Percentiles rank a stretch among this genome's conserved stretches.
phyloP scores from a whole-genome alignment of 768 basidiomycete species.

The Asterophora parasitica region DNA sequence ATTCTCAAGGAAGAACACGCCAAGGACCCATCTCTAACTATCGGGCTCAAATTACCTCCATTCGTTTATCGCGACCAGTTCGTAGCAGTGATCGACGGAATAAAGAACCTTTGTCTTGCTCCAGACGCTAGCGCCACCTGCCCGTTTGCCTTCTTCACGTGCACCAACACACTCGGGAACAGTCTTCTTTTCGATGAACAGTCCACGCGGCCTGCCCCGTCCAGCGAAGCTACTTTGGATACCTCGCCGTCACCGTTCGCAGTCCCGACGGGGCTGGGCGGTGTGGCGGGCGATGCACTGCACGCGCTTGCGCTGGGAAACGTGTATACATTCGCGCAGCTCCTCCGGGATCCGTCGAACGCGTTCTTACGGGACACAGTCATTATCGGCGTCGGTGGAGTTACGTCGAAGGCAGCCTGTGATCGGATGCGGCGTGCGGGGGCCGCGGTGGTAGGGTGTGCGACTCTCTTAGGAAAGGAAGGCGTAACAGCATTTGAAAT shows the following conservation, averaged over 20 bases:
- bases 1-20: constrained; percentile 47
- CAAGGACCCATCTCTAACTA: constrained; percentile 49
- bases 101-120: constrained; percentile 35
- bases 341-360: constrained; percentile 39
- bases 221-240: constrained; percentile 2
- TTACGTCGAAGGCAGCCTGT: constrained; percentile 54
- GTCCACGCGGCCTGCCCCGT: constrained; percentile 13
- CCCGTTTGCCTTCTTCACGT: constrained; percentile 70
- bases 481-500: constrained; percentile 52
- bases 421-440: constrained; percentile 72
- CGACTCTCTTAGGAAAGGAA: constrained; percentile 48
- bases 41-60: constrained; percentile 80
- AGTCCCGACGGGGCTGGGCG: constrained; percentile 62
- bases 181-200: constrained; percentile 61
- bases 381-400: constrained; percentile 82
- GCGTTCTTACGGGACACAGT: constrained; percentile 42
- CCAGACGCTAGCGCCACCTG: constrained; percentile 14
- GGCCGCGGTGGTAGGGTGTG: constrained; percentile 63
- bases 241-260: constrained; percentile 36
- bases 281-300: constrained; percentile 70
- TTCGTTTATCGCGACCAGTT: constrained; percentile 65
- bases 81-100: constrained; percentile 40
- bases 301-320: constrained; percentile 79
- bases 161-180: constrained; percentile 78
- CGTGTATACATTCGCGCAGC: constrained; percentile 53